Conservation (phyloP, 768 basidiomycete species). For the Trametes elegans region DNA sequence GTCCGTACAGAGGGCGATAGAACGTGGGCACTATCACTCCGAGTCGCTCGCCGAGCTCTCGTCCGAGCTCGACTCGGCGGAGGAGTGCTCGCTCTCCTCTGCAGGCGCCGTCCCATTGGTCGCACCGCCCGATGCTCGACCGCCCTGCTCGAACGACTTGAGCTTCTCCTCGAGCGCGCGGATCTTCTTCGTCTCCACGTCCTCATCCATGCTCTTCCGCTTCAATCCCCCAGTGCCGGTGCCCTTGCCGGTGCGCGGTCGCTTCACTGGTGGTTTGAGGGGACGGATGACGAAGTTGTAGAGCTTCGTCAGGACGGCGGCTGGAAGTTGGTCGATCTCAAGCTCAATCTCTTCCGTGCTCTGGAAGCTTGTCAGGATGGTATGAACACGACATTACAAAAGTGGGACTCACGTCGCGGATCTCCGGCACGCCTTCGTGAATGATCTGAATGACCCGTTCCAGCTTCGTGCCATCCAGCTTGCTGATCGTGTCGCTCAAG, state of each 20-base stretch:
- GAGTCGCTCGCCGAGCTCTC: conserved; percentile 85
- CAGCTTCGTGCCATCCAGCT: conserved; percentile 78
- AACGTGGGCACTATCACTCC: conserved; percentile 45
- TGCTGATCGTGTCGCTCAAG: conserved; percentile 89
- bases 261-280: conserved; percentile 56
- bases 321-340: conserved; percentile 91
- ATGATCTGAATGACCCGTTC: conserved; percentile 95
- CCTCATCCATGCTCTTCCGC: conserved; percentile 96
- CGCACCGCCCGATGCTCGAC: conserved; percentile 20
- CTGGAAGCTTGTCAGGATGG: conserved; percentile 38
- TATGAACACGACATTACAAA: background rate
- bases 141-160: conserved; percentile 70
- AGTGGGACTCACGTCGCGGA: conserved; percentile 73
- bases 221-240: conserved; percentile 88
- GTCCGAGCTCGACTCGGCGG: conserved; percentile 77
- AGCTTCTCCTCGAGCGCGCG: conserved; percentile 86
- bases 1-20: background rate
- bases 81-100: conserved; percentile 70
- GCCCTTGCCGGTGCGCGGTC: conserved; percentile 71
- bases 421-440: conserved; percentile 89
- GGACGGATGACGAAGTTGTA: conserved; percentile 95
- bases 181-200: conserved; percentile 94
- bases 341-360: conserved; percentile 98
- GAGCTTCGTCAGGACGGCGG: conserved; percentile 83
- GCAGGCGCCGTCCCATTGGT: conserved; percentile 38